Evolutionary conservation across 352 stramenopile genomes (phyloP), one percentile per base, ranked within the genome.

Genomic region (Globisporangium spiculum): DNA sequence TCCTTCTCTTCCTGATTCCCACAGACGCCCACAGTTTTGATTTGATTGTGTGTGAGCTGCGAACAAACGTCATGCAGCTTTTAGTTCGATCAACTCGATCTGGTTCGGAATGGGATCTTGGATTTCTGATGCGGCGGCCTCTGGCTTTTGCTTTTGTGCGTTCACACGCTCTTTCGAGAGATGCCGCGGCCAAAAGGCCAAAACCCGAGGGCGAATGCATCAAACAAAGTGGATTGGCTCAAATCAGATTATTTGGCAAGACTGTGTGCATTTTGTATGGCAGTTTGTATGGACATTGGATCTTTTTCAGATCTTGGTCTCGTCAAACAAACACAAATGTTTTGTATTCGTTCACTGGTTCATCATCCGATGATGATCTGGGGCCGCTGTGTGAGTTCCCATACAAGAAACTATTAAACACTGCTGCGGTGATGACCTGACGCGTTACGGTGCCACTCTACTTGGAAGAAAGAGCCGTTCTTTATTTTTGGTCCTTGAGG

Each of bases 401-500:
- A 52, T 52, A 52, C 44, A 52, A 24, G 10, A 50, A 52, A 52
- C 3, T 8, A 10, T 38, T 10, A 60, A 32, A 41, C 54, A 41
- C 8, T 60, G 34, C 27, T 2, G 20, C 4, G 26, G 20, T 24
- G 48, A 55, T 55, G 18, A 14, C 20, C 7, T 27, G 48, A 55
- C 14, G 7, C 48, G 48, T 27, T 55, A 46, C 8, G 8, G 44
- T 50, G 18, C 44, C 44, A 50, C 44, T 50, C 16, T 50, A 18
- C 20, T 59, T 20, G 4, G 8, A 34, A 38, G 20, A 38, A 59
- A 59, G 53, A 59, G 26, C 53, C 53, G 53, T 59, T 59, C 53
- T 59, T 50, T 50, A 50, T 38, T 59, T 59, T 59, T 59, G 16
- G 10, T 30, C 52, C 9, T 32, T 57, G 24, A 22, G 53, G 14